phyloP scores from a whole-genome alignment of 768 basidiomycete species.

The Clitopilus hobsonii region DNA sequence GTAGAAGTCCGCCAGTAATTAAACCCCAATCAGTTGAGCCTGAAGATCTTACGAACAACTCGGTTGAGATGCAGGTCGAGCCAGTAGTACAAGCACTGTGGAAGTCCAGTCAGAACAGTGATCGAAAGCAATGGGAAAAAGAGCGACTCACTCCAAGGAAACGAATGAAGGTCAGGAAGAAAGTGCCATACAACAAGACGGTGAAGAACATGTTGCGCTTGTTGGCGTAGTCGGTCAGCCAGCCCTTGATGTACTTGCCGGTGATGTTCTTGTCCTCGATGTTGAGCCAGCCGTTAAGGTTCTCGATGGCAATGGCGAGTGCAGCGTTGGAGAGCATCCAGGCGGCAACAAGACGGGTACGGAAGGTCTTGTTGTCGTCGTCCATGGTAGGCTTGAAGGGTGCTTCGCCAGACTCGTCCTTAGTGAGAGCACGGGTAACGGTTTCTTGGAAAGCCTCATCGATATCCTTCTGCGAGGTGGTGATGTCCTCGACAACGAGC shows the following conservation, averaged over 20 bases:
- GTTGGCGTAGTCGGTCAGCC: slow-evolving; percentile 22
- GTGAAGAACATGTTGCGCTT: slow-evolving; percentile 58
- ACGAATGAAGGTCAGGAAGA: slow-evolving; percentile 49
- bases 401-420: slow-evolving; percentile 41
- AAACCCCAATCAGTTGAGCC: slow-evolving; percentile 9
- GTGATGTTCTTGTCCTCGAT: slow-evolving; percentile 28
- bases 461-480: slow-evolving; percentile 70
- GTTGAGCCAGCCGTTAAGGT: slow-evolving; percentile 40
- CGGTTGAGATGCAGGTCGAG: slow-evolving; percentile 14
- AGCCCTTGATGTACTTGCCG: slow-evolving; percentile 22
- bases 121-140: background rate
- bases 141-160: slow-evolving; percentile 49
- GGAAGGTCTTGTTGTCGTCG: slow-evolving; percentile 80
- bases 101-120: background rate
- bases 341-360: slow-evolving; percentile 69
- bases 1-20: background rate
- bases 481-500: slow-evolving; percentile 70
- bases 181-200: slow-evolving; percentile 59
- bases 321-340: slow-evolving; percentile 67
- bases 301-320: slow-evolving; percentile 56
- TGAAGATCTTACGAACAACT: slow-evolving; percentile 14
- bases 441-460: slow-evolving; percentile 82
- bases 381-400: slow-evolving; percentile 70
- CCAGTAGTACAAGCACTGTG: slow-evolving; percentile 20
- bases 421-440: slow-evolving; percentile 69